Percentiles rank a stretch among this genome's conserved stretches.
Evolutionary conservation across 495 filamentous ascomycete genomes (phyloP).

Genomic region (Talaromyces nanjingensis): DNA sequence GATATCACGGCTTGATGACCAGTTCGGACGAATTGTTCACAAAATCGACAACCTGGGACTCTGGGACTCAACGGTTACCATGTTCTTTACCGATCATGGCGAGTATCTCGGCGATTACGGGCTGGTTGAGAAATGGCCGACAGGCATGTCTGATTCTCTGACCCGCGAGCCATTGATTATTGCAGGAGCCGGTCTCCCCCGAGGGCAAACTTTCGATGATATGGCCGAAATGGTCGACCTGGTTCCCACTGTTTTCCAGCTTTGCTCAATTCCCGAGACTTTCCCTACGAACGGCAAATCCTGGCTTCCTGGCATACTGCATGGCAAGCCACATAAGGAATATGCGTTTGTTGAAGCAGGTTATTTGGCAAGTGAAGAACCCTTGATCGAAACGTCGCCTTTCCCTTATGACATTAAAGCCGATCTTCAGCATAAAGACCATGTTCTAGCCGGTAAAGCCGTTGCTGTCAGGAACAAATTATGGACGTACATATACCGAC

Average conservation of each 20-base stretch:
- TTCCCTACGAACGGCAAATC: constrained; percentile 21
- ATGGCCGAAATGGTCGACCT: constrained; percentile 27
- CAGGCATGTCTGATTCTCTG: constrained; percentile 20
- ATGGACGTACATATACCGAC: constrained; percentile 20
- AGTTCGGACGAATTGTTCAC: constrained; percentile 15
- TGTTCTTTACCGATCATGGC: constrained; percentile 23
- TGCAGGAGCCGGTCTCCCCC: constrained; percentile 19
- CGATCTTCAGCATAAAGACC: constrained; percentile 21
- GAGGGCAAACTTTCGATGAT: constrained; percentile 15
- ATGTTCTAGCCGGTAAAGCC: constrained; percentile 19
- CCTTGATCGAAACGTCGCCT: constrained; percentile 17
- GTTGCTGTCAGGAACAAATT: constrained; percentile 17
- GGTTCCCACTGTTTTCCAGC: constrained; percentile 20
- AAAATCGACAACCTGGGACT: constrained; percentile 12
- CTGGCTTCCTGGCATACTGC: constrained; percentile 12
- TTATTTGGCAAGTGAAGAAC: constrained; percentile 19
- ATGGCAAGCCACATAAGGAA: constrained; percentile 14
- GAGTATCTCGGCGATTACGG: constrained; percentile 22
- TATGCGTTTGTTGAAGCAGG: constrained; percentile 21
- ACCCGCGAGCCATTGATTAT: constrained; percentile 22
- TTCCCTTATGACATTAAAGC: constrained; percentile 24
- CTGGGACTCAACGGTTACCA: constrained; percentile 17
- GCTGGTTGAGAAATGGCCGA: constrained; percentile 25
- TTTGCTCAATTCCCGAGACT: constrained; percentile 16
- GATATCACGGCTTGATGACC: constrained; percentile 19